Conservation (phyloP, 2,329 filamentous ascomycete species). For the Scytalidium lignicola region DNA sequence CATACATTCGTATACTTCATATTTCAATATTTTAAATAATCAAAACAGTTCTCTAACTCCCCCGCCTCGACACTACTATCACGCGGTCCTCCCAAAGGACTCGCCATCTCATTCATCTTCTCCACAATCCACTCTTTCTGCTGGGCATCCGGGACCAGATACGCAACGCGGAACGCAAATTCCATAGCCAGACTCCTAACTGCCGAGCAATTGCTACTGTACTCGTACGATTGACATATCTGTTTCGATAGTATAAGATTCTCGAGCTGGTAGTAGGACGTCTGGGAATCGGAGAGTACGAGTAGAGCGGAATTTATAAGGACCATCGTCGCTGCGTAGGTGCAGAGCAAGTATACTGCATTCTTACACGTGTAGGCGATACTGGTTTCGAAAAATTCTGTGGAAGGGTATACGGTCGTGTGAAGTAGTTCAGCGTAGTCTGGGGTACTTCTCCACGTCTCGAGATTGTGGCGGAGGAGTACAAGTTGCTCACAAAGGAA, state of each 20-base stretch:
- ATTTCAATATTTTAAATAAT: background rate
- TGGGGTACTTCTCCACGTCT: background rate
- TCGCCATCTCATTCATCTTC: background rate
- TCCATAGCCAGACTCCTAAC: background rate
- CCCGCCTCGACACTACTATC: background rate
- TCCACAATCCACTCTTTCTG: background rate
- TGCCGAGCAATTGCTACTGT: background rate
- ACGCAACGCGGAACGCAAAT: background rate
- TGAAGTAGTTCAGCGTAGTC: background rate
- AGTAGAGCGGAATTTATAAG: slow-evolving; percentile 11
- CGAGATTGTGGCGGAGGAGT: background rate
- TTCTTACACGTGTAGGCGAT: background rate
- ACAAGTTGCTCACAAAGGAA: background rate
- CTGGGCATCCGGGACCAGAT: background rate
- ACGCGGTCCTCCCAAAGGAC: background rate
- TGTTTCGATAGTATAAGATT: background rate
- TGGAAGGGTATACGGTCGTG: background rate
- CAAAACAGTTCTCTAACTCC: background rate
- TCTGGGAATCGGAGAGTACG: slow-evolving; percentile 3
- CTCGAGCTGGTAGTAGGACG: background rate
- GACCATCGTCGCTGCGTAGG: background rate
- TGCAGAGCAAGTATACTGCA: background rate
- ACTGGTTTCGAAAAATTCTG: background rate
- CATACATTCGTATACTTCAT: background rate
- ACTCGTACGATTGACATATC: background rate